phyloP scores from a whole-genome alignment of 108 stramenopile species.

The Aurantiochytrium sp. region DNA sequence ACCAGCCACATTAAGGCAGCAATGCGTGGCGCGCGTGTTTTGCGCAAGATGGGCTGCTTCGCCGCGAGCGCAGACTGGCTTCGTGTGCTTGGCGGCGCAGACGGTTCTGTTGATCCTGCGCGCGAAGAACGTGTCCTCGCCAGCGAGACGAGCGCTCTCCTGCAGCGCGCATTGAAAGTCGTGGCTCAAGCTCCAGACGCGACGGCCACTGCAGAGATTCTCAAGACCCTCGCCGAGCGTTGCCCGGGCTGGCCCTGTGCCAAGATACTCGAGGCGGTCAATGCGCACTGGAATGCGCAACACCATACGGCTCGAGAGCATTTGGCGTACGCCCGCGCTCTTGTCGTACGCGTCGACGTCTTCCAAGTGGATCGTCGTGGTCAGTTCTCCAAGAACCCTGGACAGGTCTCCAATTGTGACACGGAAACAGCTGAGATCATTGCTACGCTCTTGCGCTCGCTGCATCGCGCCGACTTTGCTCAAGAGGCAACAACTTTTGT shows the following conservation, averaged over 20 bases:
- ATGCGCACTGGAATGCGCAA: not conserved
- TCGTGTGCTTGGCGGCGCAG: not conserved
- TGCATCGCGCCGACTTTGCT: not conserved
- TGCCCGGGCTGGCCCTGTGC: not conserved
- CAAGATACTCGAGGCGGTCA: not conserved
- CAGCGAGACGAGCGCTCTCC: not conserved
- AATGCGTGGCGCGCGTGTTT: not conserved
- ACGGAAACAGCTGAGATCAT: not conserved
- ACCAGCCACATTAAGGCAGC: not conserved
- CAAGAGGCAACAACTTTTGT: not conserved
- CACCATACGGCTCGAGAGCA: not conserved
- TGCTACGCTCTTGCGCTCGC: not conserved
- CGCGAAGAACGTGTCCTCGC: not conserved
- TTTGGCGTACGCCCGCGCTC: not conserved
- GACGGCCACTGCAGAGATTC: not conserved
- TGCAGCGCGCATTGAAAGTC: not conserved
- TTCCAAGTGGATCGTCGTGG: not conserved
- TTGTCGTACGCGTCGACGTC: not conserved
- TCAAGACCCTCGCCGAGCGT: not conserved
- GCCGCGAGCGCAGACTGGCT: not conserved
- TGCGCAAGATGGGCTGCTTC: conserved; percentile 7
- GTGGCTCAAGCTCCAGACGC: not conserved
- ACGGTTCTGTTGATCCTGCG: not conserved
- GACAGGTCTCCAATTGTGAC: not conserved
- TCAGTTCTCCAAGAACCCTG: not conserved